Percentiles rank a stretch among this genome's conserved stretches.
Evolutionary conservation across 2,329 filamentous ascomycete species (phyloP).

Genomic region (Teratosphaeria viscida): DNA sequence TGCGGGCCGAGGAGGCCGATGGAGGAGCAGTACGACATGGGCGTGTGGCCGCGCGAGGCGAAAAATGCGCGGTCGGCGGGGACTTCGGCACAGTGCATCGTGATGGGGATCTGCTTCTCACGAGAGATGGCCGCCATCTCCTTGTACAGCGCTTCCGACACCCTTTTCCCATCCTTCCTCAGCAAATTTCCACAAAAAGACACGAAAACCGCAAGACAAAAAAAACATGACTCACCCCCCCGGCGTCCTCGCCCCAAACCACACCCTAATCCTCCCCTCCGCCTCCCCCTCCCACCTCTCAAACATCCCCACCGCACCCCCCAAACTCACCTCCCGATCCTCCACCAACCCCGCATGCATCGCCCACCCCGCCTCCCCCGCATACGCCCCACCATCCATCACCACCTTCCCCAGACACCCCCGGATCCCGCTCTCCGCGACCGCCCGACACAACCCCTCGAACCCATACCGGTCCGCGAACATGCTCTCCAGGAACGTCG

Average conservation of each 20-base stretch:
- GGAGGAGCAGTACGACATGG: conserved; percentile 34
- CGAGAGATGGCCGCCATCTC: conserved; percentile 25
- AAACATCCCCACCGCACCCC: conserved; percentile 25
- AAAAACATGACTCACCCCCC: conserved; percentile 19
- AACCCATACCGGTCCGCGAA: conserved; percentile 39
- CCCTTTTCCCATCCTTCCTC: conserved; percentile 9
- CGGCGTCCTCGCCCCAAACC: conserved; percentile 30
- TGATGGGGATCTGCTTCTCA: conserved; percentile 26
- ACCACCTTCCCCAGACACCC: conserved; percentile 36
- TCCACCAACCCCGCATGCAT: conserved; percentile 36
- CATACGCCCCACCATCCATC: conserved; percentile 36
- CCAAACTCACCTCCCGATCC: conserved; percentile 26
- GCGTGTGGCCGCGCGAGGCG: conserved; percentile 24
- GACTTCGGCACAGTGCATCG: conserved; percentile 31
- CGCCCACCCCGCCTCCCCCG: conserved; percentile 31
- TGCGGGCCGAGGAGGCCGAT: conserved; percentile 31
- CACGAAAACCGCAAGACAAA: background rate
- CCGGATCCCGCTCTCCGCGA: conserved; percentile 35
- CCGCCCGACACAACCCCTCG: conserved; percentile 33
- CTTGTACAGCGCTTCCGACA: conserved; percentile 25
- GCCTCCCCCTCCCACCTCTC: conserved; percentile 28
- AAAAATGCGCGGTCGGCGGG: conserved; percentile 25
- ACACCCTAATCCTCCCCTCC: conserved; percentile 27
- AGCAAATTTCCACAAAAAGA: background rate
- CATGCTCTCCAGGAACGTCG: conserved; percentile 45